These are phyloP conservation scores for Trichoderma sp. DNA, from an alignment of 2,329 filamentous ascomycete genomes.

Conservation along the genomic window DNA sequence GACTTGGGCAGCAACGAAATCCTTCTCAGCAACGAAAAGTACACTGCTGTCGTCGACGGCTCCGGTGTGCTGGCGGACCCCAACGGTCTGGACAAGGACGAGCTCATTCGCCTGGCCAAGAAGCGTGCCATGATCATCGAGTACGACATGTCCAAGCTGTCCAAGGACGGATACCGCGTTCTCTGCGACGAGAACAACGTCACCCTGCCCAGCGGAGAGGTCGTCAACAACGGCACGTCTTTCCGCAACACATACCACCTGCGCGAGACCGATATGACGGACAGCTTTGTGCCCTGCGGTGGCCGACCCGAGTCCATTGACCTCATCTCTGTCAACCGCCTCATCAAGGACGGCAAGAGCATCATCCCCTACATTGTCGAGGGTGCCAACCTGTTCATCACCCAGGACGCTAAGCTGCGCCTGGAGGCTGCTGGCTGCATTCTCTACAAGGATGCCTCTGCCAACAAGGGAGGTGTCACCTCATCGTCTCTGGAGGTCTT, in stretches of 20 bases:
- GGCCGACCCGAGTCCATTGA: conserved; percentile 97
- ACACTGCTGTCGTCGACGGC: conserved; percentile 93
- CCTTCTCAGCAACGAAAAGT: conserved; percentile 91
- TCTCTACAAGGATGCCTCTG: conserved; percentile 95
- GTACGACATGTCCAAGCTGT: conserved; percentile 84
- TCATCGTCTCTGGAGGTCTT: conserved; percentile 96
- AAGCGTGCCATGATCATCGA: conserved; percentile 86
- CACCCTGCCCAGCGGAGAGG: conserved; percentile 83
- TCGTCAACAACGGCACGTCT: conserved; percentile 85
- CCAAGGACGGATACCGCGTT: conserved; percentile 84
- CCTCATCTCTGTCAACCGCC: conserved; percentile 79
- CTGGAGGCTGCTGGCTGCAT: conserved; percentile 95
- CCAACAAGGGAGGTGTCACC: conserved; percentile 98
- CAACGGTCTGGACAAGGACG: conserved; percentile 80
- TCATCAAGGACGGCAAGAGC: conserved; percentile 88
- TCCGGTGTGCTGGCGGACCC: conserved; percentile 94
- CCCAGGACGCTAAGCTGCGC: conserved; percentile 93
- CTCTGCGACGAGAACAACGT: conserved; percentile 89
- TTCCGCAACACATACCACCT: conserved; percentile 99
- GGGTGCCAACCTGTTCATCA: conserved; percentile 97
- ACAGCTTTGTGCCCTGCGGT: conserved; percentile 93
- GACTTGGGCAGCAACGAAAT: conserved; percentile 98
- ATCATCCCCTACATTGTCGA: conserved; percentile 94
- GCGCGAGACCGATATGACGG: conserved; percentile 74
- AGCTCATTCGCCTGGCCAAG: conserved; percentile 83